These are phyloP conservation scores for Trichaptum fuscoviolaceum DNA, from an alignment of 768 basidiomycete genomes.

Conservation along the genomic window DNA sequence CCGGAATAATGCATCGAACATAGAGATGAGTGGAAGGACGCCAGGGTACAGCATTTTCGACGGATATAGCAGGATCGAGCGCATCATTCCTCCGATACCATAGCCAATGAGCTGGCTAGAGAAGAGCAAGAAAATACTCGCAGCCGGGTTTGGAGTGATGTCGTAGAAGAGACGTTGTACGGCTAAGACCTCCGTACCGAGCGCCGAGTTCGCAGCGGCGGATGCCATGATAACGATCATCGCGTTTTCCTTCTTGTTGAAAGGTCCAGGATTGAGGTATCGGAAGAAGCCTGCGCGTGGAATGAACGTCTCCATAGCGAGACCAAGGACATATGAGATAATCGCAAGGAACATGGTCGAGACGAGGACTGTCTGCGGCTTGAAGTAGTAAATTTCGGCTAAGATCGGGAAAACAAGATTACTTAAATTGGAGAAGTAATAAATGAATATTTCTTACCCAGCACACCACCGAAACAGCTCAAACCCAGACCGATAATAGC, in stretches of 20 bases:
- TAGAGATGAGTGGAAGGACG: slow-evolving; percentile 41
- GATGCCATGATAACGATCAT: slow-evolving; percentile 55
- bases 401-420: not conserved
- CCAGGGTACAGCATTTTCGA: slow-evolving; percentile 48
- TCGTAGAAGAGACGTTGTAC: slow-evolving; percentile 52
- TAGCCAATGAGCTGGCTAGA: slow-evolving; percentile 39
- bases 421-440: slow-evolving; percentile 9
- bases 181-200: slow-evolving; percentile 49
- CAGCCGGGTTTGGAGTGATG: slow-evolving; percentile 39
- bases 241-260: slow-evolving; percentile 57
- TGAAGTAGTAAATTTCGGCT: slow-evolving; percentile 61
- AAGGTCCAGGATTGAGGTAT: slow-evolving; percentile 51
- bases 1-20: slow-evolving; percentile 44
- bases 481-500: slow-evolving; percentile 43
- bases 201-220: slow-evolving; percentile 47
- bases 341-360: slow-evolving; percentile 52
- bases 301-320: slow-evolving; percentile 39
- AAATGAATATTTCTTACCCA: slow-evolving; percentile 28
- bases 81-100: slow-evolving; percentile 50
- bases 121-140: slow-evolving; percentile 40
- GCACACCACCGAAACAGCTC: slow-evolving; percentile 43
- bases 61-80: slow-evolving; percentile 44
- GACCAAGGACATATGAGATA: slow-evolving; percentile 45
- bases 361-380: slow-evolving; percentile 51
- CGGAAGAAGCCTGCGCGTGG: slow-evolving; percentile 41